Base-by-base conservation (phyloP, 371 early-diverging fungal species). In the Mycotypha africana region DNA sequence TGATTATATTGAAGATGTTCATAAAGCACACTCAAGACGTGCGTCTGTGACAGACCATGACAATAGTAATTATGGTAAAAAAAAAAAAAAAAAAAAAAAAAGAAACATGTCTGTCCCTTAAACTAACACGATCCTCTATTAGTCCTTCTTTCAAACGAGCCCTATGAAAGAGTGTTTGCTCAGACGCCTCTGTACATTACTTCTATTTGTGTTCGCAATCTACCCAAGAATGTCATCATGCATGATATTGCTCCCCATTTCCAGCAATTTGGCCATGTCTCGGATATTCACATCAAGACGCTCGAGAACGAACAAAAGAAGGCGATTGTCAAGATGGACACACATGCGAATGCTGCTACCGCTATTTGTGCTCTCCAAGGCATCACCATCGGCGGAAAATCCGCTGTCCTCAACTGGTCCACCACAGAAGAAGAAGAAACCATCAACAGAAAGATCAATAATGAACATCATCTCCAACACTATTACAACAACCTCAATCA, bases 301-400 rank as follows among this genome's bases (percentile, higher is more conserved):
- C 88, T 88, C 37, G 90, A 76, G 50, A n/a, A n/a, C n/a, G n/a
- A n/a, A n/a, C n/a, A n/a, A n/a, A n/a, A n/a, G n/a, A n/a, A n/a
- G n/a, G 91, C 86, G 6, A 91, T 91, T 53, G 74, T 92, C 37
- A 53, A 49, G 37, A 63, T 94, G 53, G 92, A 92, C 56, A 76
- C 91, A 7, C 95, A 94, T 57, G 92, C 91, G 41, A 84, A 84
- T 65, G 95, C 95, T 10, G 82, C 93, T 8, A 75, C 78, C 41
- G 89, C 94, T 19, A 94, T 94, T 49, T 78, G 79, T 46, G 71
- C 82, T 36, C 70, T 93, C 25, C 81, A 89, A 59, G 91, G 90
- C 6, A 58, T 74, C 28, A 50, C 47, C 17, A 70, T 94, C 44
- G n/a, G 12, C 17, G 12, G 33, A 31, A 12, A 34, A 4, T 4